Percentiles rank a stretch among this genome's conserved stretches.
Conservation (phyloP, 2,329 filamentous ascomycete species). For the Cryphonectria radicalis region DNA sequence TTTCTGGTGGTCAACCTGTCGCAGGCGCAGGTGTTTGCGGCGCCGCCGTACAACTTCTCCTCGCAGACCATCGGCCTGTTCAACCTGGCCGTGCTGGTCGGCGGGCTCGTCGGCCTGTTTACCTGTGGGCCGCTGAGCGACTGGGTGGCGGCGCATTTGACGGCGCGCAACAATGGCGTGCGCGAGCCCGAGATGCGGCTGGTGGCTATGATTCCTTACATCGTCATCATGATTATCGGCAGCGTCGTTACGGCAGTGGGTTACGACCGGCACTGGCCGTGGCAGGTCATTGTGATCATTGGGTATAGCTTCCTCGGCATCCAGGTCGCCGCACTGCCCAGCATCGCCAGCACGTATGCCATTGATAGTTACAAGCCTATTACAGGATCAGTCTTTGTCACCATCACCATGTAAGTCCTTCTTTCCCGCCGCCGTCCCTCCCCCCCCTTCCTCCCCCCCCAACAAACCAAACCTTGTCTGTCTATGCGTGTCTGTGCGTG, state of each 20-base stretch:
- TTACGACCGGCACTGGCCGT: constrained; percentile 52
- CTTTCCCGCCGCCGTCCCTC: not conserved
- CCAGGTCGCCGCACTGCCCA: constrained; percentile 54
- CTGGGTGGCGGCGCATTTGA: constrained; percentile 45
- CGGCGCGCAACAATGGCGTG: constrained; percentile 48
- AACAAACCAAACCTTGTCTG: not conserved
- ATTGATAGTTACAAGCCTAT: constrained; percentile 69
- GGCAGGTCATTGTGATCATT: constrained; percentile 52
- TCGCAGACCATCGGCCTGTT: constrained; percentile 50
- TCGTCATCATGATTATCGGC: constrained; percentile 50
- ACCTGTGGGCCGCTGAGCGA: constrained; percentile 50
- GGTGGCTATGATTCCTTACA: constrained; percentile 49
- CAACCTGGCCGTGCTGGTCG: constrained; percentile 51
- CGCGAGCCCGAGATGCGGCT: constrained; percentile 55
- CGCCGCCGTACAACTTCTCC: constrained; percentile 49
- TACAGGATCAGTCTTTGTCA: constrained; percentile 47
- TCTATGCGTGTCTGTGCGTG: too few species aligned
- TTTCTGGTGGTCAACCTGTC: constrained; percentile 66
- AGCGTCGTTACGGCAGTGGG: constrained; percentile 50
- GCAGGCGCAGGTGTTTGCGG: constrained; percentile 47
- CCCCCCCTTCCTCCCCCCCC: too few species aligned
- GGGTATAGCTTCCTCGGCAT: constrained; percentile 47
- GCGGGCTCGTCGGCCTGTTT: constrained; percentile 46
- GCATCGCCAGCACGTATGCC: constrained; percentile 62
- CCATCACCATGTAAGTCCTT: constrained; percentile 33